phyloP scores from a whole-genome alignment of 2,329 filamentous ascomycete genomes.

The Aspergillus sojae region DNA sequence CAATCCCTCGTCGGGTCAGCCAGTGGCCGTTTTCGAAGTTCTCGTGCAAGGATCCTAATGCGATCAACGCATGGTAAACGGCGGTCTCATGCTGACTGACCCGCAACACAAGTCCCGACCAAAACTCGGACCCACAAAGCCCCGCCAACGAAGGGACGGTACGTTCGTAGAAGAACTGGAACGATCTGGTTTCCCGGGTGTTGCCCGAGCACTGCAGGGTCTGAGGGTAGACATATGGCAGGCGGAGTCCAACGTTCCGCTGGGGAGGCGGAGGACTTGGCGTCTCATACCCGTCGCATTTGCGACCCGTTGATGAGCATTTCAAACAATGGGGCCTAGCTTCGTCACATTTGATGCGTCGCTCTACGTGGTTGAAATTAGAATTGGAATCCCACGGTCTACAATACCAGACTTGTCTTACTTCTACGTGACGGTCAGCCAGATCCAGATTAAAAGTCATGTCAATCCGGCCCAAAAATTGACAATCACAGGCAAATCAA shows the following conservation, averaged over 20 bases:
- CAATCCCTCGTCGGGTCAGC: neutral
- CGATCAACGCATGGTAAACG: conserved; percentile 31
- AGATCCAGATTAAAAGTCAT: neutral
- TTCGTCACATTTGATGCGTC: conserved; percentile 38
- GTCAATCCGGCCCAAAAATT: neutral
- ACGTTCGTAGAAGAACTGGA: neutral
- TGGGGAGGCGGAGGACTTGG: conserved; percentile 6
- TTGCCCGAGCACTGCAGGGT: neutral
- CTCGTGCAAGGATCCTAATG: conserved; percentile 33
- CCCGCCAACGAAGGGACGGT: neutral
- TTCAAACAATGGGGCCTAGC: conserved; percentile 30
- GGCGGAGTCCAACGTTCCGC: neutral
- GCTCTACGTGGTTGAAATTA: conserved; percentile 13
- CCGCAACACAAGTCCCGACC: conserved; percentile 27
- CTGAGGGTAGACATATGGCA: neutral
- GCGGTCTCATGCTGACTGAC: conserved; percentile 29
- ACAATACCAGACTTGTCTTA: neutral
- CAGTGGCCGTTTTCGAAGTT: conserved; percentile 10
- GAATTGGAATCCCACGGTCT: neutral
- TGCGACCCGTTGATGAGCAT: conserved; percentile 35
- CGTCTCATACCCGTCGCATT: conserved; percentile 33
- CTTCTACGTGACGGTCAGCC: neutral
- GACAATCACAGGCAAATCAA: neutral
- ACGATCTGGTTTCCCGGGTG: neutral
- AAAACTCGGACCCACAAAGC: conserved; percentile 30